phyloP scores from a whole-genome alignment of 306 rosid genomes.

The Corylus avellana region DNA sequence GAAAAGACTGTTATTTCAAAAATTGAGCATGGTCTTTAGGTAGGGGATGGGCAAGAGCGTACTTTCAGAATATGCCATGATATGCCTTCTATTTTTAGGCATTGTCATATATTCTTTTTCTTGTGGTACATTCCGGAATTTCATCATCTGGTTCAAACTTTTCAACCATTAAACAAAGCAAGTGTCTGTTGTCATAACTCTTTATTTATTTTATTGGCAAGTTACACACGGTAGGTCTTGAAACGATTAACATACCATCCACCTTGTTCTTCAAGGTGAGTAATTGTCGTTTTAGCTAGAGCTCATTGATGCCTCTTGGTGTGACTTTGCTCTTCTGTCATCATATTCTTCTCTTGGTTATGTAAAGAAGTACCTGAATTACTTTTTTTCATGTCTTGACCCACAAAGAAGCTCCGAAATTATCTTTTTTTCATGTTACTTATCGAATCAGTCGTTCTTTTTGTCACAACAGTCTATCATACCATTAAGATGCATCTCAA shows the following conservation, averaged over 20 bases:
- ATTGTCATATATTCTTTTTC: not conserved
- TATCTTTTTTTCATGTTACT: no score
- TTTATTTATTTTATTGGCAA: no score
- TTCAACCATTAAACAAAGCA: not conserved
- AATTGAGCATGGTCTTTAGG: not conserved
- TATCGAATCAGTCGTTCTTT: not conserved
- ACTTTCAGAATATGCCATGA: not conserved
- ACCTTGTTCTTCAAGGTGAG: no score
- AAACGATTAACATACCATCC: no score
- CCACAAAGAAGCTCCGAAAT: not conserved
- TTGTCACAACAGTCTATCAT: not conserved
- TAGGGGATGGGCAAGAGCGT: not conserved
- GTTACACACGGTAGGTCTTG: no score
- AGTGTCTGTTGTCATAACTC: not conserved
- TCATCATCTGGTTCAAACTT: not conserved
- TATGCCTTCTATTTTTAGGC: not conserved
- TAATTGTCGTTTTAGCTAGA: no score
- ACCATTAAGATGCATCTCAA: constrained; percentile 30
- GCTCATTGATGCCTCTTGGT: not conserved
- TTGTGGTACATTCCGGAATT: not conserved
- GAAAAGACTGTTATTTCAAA: not conserved
- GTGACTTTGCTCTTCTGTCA: not conserved
- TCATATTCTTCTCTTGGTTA: not conserved
- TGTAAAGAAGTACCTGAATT: not conserved
- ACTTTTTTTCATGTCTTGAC: not conserved